Percentiles rank a stretch among this genome's conserved stretches.
Evolutionary conservation across 2,329 filamentous ascomycete species (phyloP).

Genomic region (Rugonectria rugulosa): DNA sequence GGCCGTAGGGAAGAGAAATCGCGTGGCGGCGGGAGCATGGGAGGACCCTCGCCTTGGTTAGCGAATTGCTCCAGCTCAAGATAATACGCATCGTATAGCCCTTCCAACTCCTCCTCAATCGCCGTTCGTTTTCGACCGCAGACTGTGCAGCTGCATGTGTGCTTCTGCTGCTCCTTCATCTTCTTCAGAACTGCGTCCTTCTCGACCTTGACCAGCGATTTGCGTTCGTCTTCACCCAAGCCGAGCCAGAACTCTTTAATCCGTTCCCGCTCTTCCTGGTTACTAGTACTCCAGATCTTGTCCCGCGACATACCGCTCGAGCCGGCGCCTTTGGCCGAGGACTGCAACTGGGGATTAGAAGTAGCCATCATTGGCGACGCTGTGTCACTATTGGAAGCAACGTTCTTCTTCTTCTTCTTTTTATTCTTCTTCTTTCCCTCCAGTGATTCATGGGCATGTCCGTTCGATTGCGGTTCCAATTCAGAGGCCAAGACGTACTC

Average conservation of each 20-base stretch:
- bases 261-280: slow-evolving; percentile 90
- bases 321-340: slow-evolving; percentile 44
- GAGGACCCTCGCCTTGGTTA: slow-evolving; percentile 77
- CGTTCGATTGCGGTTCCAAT: slow-evolving; percentile 44
- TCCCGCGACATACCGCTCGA: slow-evolving; percentile 71
- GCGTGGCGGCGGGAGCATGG: slow-evolving; percentile 59
- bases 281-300: slow-evolving; percentile 97
- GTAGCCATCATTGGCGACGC: slow-evolving; percentile 30
- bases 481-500: slow-evolving; percentile 49
- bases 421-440: slow-evolving; percentile 66
- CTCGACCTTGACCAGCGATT: slow-evolving; percentile 95
- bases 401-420: slow-evolving; percentile 73
- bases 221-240: slow-evolving; percentile 90
- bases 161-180: slow-evolving; percentile 99
- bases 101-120: slow-evolving; percentile 97
- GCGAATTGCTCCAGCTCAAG: slow-evolving; percentile 98
- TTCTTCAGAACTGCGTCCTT: slow-evolving; percentile 98
- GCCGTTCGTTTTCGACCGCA: slow-evolving; percentile 95
- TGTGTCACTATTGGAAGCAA: slow-evolving; percentile 28
- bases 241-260: slow-evolving; percentile 99
- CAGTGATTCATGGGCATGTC: slow-evolving; percentile 33
- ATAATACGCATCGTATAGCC: slow-evolving; percentile 98
- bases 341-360: slow-evolving; percentile 29
- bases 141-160: slow-evolving; percentile 97
- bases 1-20: slow-evolving; percentile 68